Conservation (phyloP, 352 stramenopile genomes). For the Phytophthora hibernalis region DNA sequence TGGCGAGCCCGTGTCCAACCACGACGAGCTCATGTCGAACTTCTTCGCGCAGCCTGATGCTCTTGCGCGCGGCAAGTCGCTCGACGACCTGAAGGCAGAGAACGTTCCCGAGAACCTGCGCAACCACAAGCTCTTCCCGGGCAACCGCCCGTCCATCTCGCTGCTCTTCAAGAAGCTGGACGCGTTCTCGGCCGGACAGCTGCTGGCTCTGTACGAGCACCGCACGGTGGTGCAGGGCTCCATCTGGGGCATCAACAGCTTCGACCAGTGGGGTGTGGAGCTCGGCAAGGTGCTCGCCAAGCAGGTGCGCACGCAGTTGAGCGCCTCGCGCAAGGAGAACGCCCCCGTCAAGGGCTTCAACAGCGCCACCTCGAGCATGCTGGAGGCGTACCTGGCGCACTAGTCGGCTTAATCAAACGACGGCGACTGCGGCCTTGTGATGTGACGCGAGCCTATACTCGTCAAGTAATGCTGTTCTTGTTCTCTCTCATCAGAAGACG, state of each 20-base stretch:
- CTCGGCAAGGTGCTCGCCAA: constrained; percentile 99
- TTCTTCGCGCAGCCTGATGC: constrained; percentile 99
- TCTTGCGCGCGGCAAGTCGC: constrained; percentile 96
- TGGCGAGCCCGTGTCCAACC: constrained; percentile 94
- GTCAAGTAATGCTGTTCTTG: constrained; percentile 12
- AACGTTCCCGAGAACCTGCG: constrained; percentile 92
- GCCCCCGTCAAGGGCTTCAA: constrained; percentile 95
- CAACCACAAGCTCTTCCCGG: constrained; percentile 97
- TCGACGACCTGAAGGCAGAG: constrained; percentile 94
- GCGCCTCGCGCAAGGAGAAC: constrained; percentile 75
- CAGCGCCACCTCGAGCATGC: constrained; percentile 90
- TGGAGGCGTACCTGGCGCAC: constrained; percentile 94
- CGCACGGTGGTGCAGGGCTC: constrained; percentile 97
- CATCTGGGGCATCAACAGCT: constrained; percentile 99
- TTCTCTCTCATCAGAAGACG: constrained; percentile 8
- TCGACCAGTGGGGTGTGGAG: constrained; percentile 99
- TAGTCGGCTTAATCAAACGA: constrained; percentile 55
- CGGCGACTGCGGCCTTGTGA: no score
- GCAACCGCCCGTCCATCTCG: constrained; percentile 97
- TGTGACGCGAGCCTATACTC: background rate
- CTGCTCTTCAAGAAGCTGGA: constrained; percentile 97
- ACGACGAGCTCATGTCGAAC: constrained; percentile 99
- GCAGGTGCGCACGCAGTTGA: constrained; percentile 92
- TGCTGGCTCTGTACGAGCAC: constrained; percentile 99
- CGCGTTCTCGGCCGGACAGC: constrained; percentile 94